Evolutionary conservation across 805 yeast species (phyloP), one percentile per base, ranked within the genome.

Genomic region (Pichia californica): DNA sequence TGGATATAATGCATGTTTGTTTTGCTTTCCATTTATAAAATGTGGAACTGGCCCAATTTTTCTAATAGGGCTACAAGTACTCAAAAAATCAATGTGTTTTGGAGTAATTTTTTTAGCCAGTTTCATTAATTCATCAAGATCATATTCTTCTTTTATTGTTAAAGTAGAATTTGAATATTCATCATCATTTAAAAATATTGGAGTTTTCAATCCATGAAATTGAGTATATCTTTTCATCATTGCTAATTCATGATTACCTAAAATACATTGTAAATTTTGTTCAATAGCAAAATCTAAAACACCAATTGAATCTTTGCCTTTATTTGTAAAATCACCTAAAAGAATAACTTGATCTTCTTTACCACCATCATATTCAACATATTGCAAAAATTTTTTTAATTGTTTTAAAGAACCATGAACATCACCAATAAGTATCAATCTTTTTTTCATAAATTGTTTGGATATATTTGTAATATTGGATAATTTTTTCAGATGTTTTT

Each of bases 191-290:
- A 42, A 40, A 15, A 62, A 46, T 28, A 38, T 29, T 7, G 61
- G 61, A 3, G 48, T 34, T 16, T 39, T 33, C 11, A 78, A 62
- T 21, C 74, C 73, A 60, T 79, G 88, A 53, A 67, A 72, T 46
- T 64, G 76, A 20, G 81, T 77, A 56, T 87, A 87, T 54, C 80
- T 66, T 43, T 78, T 71, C 51, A 89, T 57, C 10, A 83, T 74
- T 47, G 79, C 80, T 48, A 81, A 70, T 62, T 89, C 98, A 61
- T 91, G 96, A 66, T 89, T 89, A 0, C 98, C 97, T 46, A 93
- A 66, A 3, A 89, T 77, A 57, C 95, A 88, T 42, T 76, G 79
- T 14, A 85, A 73, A 14, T 74, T 66, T 51, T 79, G 58, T 19
- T 76, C 66, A 28, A 81, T 68, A 16, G 85, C 80, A 54, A 62